phyloP scores from a whole-genome alignment of 305 asterid species.

The Fraxinus dipetala region DNA sequence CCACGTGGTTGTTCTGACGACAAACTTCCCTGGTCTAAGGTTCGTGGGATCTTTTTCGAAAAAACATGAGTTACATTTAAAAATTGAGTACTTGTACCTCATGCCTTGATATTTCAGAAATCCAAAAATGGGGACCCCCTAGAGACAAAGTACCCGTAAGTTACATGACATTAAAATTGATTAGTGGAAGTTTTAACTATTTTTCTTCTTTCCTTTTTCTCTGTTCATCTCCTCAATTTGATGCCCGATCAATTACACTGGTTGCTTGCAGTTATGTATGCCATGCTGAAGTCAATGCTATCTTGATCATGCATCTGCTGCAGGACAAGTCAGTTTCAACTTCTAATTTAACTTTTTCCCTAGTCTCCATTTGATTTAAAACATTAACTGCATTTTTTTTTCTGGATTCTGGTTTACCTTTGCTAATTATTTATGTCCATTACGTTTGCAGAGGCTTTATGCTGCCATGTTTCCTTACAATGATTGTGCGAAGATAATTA shows the following conservation, averaged over 20 bases:
- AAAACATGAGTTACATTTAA: background rate
- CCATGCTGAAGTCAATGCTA: constrained; percentile 96
- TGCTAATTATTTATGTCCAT: constrained; percentile 17
- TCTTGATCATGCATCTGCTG: constrained; percentile 88
- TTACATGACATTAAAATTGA: constrained; percentile 16
- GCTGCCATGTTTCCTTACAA: constrained; percentile 95
- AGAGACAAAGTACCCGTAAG: constrained; percentile 95
- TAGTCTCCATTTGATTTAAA: background rate
- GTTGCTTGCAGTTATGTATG: constrained; percentile 65
- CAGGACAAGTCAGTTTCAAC: constrained; percentile 67
- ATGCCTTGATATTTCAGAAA: constrained; percentile 48
- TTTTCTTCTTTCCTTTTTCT: background rate
- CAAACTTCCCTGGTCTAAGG: constrained; percentile 96
- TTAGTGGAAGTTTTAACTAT: background rate
- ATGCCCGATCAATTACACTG: background rate
- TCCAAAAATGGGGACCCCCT: constrained; percentile 74
- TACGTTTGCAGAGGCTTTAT: constrained; percentile 66
- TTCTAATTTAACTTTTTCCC: background rate
- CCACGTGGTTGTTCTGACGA: constrained; percentile 95
- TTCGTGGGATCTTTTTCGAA: constrained; percentile 21
- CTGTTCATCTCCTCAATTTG: background rate
- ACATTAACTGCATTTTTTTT: background rate
- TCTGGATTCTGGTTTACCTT: constrained; percentile 12
- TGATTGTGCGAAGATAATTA: constrained; percentile 85
- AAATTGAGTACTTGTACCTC: constrained; percentile 8